These are phyloP conservation scores for sorghum (Sorghum bicolor) DNA, from an alignment of 176 grass and related monocot genomes.

Conservation along the genomic window Sorghum_bicolor_NCBIv3 NC_012872.2:57258501-57259000, in stretches of 20 bases:
- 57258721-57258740: constrained; percentile 20
- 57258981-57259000: constrained; percentile 66
- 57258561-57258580: not conserved
- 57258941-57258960: constrained; percentile 90
- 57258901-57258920: constrained; percentile 87
- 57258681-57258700: not conserved
- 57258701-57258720: constrained; percentile 4
- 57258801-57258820: constrained; percentile 95
- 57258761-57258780: constrained; percentile 18
- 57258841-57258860: constrained; percentile 99
- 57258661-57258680: not conserved
- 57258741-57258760: not conserved
- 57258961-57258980: constrained; percentile 79
- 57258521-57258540: not conserved
- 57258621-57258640: not conserved
- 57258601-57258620: not conserved
- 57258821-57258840: constrained; percentile 98
- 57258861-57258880: constrained; percentile 89
- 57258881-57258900: constrained; percentile 95
- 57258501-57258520: constrained; percentile 3
- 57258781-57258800: constrained; percentile 95
- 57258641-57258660: not conserved
- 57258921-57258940: constrained; percentile 93
- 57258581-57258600: not conserved
- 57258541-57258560: not conserved